phyloP scores from a whole-genome alignment of 768 basidiomycete genomes.

The Chalciporus chontae region DNA sequence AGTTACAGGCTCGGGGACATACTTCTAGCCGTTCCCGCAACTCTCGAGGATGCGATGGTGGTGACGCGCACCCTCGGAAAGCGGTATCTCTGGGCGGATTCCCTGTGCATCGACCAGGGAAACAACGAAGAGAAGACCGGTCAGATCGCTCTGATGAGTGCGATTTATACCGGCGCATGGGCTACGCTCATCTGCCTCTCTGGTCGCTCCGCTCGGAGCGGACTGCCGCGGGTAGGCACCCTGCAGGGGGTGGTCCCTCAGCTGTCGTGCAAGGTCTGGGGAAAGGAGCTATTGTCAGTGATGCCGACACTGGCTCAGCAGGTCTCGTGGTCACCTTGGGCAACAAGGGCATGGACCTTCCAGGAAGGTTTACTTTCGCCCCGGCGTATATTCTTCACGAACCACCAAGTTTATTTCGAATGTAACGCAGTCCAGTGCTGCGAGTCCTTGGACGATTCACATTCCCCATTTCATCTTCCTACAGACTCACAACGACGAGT shows the following conservation, averaged over 20 bases:
- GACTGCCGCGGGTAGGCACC: constrained; percentile 15
- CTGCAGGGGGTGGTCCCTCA: constrained; percentile 9
- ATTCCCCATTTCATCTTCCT: constrained; percentile 10
- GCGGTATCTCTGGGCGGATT: constrained; percentile 17
- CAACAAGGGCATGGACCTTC: constrained; percentile 14
- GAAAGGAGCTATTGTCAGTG: constrained; percentile 4
- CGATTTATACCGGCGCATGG: constrained; percentile 14
- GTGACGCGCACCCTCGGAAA: constrained; percentile 13
- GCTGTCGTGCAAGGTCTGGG: constrained; percentile 1
- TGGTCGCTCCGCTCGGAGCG: constrained; percentile 3
- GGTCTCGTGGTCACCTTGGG: constrained; percentile 13
- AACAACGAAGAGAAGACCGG: constrained; percentile 3
- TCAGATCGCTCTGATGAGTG: constrained; percentile 15
- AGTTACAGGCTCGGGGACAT: constrained; percentile 9
- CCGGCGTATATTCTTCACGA: constrained; percentile 17
- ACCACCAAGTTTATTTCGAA: constrained; percentile 18
- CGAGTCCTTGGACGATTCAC: constrained; percentile 11
- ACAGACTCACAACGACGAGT: constrained; percentile 1
- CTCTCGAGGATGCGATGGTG: constrained; percentile 16
- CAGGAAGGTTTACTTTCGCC: constrained; percentile 18
- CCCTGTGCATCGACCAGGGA: constrained; percentile 16
- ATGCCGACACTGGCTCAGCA: constrained; percentile 10
- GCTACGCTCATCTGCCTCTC: constrained; percentile 12
- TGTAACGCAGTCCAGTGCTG: constrained; percentile 11
- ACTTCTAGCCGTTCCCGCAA: constrained; percentile 11